Conservation (phyloP, 179 eudicot genomes). For the Beta lomatogona region DNA sequence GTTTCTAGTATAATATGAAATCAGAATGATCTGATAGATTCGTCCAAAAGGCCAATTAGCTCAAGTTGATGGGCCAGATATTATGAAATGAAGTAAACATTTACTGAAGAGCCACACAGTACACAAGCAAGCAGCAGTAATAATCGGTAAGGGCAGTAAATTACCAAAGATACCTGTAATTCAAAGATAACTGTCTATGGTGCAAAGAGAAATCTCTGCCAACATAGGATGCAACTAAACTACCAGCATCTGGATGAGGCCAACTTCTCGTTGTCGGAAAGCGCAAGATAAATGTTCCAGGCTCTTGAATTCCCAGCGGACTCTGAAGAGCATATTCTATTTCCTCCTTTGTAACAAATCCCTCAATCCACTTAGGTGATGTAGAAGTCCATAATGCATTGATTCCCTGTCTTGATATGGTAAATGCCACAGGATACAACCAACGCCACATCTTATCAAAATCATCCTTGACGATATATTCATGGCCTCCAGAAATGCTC, state of each 20-base stretch:
- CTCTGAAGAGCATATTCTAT: slow-evolving; percentile 71
- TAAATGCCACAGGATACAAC: slow-evolving; percentile 84
- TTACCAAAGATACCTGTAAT: slow-evolving; percentile 46
- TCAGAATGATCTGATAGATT: no score
- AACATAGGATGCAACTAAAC: slow-evolving; percentile 78
- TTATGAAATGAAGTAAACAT: neutral
- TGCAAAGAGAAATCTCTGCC: slow-evolving; percentile 70
- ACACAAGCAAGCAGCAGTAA: slow-evolving; percentile 5
- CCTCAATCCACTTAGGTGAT: slow-evolving; percentile 82
- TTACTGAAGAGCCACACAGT: neutral
- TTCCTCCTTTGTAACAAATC: slow-evolving; percentile 89
- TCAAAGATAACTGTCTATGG: slow-evolving; percentile 73
- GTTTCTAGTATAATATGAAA: no score
- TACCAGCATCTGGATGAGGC: slow-evolving; percentile 99
- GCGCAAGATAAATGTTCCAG: slow-evolving; percentile 89
- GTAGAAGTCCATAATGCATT: slow-evolving; percentile 64
- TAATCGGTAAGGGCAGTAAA: neutral
- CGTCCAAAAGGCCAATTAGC: no score
- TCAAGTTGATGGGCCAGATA: no score
- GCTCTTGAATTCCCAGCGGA: slow-evolving; percentile 55
- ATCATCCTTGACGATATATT: slow-evolving; percentile 57
- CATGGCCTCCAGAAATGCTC: slow-evolving; percentile 65
- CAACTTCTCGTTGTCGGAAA: slow-evolving; percentile 95
- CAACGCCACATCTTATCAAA: slow-evolving; percentile 91
- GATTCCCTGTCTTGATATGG: slow-evolving; percentile 59